Evolutionary conservation across 768 basidiomycete genomes (phyloP), one percentile per base, ranked within the genome.

Genomic region (Pleurotus citrinopileatus): DNA sequence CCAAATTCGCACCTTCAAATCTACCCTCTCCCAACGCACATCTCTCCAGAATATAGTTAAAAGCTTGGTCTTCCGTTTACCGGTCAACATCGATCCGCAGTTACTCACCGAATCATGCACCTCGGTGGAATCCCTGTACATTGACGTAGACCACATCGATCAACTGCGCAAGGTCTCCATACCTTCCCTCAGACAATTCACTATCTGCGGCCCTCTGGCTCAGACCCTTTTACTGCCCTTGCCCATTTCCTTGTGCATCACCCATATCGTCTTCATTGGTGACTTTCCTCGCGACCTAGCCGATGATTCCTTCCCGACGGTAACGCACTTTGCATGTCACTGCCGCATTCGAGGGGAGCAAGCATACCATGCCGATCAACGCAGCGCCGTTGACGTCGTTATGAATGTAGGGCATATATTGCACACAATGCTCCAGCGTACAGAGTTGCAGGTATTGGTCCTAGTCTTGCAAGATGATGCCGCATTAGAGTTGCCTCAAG

Each of bases 291-390:
- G 48, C 19, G 20, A 20, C 29, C 12, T 37, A 9, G 32, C 8
- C 19, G 19, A 34, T n/a, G 23, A 20, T 22, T 34, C 15, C 32
- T 51, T 51, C 34, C 48, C 48, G n/a, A 51, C 6, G 17, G 15
- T 51, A 4, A 51, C 48, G 17, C 48, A 51, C 48, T 51, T 51
- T 37, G 29, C 48, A 10, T 51, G 48, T 37, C 48, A 23, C 48
- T 37, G 19, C 15, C 29, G 48, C 9, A 26, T 51, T n/a, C 32
- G n/a, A 51, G 34, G 34, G 6, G 19, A 19, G 5, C 13, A 17
- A 4, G 48, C 48, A 12, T 36, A 9, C 20, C 12, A n/a, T 12
- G 10, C n/a, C 4, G 20, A 28, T 20, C 28, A 36, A 17, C 15
- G 28, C n/a, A 51, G 17, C 34, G 29, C 48, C 12, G 22, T n/a